phyloP scores from a whole-genome alignment of 768 basidiomycete genomes.

The Collybia nuda region DNA sequence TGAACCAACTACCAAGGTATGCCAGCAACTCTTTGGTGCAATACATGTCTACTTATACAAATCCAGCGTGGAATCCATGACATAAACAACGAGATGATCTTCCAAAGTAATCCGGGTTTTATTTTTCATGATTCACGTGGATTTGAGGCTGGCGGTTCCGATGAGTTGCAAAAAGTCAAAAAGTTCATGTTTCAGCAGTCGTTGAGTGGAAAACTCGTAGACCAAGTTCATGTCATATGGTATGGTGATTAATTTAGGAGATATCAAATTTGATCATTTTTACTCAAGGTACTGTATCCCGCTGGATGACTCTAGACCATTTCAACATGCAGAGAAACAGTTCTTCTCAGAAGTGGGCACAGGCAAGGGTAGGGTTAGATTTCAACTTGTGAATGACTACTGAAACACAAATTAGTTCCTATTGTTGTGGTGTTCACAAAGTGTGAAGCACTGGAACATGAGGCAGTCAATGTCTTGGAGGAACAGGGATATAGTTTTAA shows the following conservation, averaged over 20 bases:
- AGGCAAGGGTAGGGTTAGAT: constrained; percentile 19
- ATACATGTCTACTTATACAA: too few species aligned
- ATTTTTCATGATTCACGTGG: constrained; percentile 46
- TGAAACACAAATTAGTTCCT: too few species aligned
- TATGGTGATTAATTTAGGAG: constrained; percentile 7
- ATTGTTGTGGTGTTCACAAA: constrained; percentile 38
- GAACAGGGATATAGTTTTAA: constrained; percentile 11
- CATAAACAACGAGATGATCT: constrained; percentile 27
- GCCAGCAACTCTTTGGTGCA: too few species aligned
- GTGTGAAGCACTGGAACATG: constrained; percentile 23
- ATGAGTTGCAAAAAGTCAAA: constrained; percentile 26
- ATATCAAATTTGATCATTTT: neutral
- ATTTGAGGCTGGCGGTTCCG: constrained; percentile 31
- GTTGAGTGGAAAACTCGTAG: constrained; percentile 13
- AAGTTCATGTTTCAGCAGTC: constrained; percentile 28
- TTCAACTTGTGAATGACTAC: neutral
- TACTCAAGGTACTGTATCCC: constrained; percentile 36
- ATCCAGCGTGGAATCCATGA: constrained; percentile 36
- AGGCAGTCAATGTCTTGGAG: neutral
- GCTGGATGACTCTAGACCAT: constrained; percentile 22
- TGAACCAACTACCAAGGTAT: too few species aligned
- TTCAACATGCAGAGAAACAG: constrained; percentile 23
- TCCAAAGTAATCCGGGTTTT: constrained; percentile 27
- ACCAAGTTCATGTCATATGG: constrained; percentile 41
- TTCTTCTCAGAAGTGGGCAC: constrained; percentile 26